These are phyloP conservation scores for Cyclostephanos invisitatus DNA, from an alignment of 108 stramenopile species.

Conservation along the genomic window DNA sequence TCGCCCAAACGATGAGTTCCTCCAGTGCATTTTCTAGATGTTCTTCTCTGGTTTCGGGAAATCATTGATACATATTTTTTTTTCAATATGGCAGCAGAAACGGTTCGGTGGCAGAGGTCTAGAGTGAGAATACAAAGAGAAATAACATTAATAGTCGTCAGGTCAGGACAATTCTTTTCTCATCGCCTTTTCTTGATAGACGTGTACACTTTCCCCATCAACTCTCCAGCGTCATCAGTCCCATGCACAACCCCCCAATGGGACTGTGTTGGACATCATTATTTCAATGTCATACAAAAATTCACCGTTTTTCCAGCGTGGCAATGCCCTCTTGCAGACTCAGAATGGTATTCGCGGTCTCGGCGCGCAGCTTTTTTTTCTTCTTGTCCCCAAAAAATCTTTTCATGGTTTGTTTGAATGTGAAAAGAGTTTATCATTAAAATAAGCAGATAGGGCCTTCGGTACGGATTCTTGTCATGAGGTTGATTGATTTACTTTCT, in stretches of 20 bases:
- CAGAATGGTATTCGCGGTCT: conserved; percentile 43
- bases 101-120: too few relatives aligned
- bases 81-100: too few relatives aligned
- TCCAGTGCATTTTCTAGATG: conserved; percentile 90
- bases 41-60: conserved; percentile 47
- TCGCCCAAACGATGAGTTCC: conserved; percentile 79
- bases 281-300: conserved; percentile 15
- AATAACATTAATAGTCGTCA: not conserved
- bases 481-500: too few relatives aligned
- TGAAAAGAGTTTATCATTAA: too few relatives aligned
- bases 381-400: too few relatives aligned
- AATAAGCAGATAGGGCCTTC: too few relatives aligned
- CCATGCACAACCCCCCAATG: not conserved
- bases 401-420: too few relatives aligned
- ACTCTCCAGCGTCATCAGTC: too few relatives aligned
- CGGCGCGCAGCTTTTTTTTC: not conserved
- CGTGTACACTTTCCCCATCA: not conserved
- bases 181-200: not conserved
- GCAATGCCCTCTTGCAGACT: conserved; percentile 74
- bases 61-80: not conserved
- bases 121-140: not conserved
- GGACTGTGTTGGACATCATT: not conserved
- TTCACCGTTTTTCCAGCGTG: conserved; percentile 86
- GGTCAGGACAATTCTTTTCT: too few relatives aligned
- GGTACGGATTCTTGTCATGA: too few relatives aligned